A percentile compares a stretch with the other conserved stretches of the same genome.
phyloP scores from a whole-genome alignment of 176 grass and related monocot genomes.

The Thalia dealbata region DNA sequence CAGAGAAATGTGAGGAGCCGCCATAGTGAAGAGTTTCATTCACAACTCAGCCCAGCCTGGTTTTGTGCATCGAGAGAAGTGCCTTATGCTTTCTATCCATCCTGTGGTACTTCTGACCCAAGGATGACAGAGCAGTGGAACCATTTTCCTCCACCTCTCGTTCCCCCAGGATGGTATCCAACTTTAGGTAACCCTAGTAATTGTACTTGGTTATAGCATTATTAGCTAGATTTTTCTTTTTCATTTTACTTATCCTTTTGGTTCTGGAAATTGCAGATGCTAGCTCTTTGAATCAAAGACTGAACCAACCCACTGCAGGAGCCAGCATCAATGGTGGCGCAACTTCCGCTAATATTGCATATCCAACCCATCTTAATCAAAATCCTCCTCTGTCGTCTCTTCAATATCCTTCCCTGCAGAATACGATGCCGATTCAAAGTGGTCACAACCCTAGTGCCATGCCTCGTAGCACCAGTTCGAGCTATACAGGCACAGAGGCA shows the following conservation, averaged over 20 bases:
- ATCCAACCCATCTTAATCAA: constrained; percentile 15
- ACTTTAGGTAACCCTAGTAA: constrained; percentile 30
- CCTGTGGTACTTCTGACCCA: constrained; percentile 17
- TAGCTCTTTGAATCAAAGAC: neutral
- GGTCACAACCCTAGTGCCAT: constrained; percentile 26
- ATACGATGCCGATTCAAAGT: constrained; percentile 18
- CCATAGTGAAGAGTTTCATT: constrained; percentile 1
- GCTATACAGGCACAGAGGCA: neutral
- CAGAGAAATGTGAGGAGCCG: constrained; percentile 64
- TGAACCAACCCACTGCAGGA: constrained; percentile 10
- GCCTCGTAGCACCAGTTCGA: constrained; percentile 12
- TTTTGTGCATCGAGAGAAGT: neutral
- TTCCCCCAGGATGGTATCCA: constrained; percentile 16
- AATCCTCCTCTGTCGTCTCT: constrained; percentile 24
- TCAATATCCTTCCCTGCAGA: constrained; percentile 20
- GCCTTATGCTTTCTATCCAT: constrained; percentile 18
- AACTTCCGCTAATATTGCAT: neutral
- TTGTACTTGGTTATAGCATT: neutral
- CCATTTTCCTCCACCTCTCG: constrained; percentile 11
- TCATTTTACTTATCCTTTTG: neutral
- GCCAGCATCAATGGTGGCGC: constrained; percentile 8
- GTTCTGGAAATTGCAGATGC: constrained; percentile 3
- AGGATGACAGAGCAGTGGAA: constrained; percentile 26
- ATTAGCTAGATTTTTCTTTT: neutral
- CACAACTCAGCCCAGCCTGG: neutral